Percentiles rank a stretch among this genome's conserved stretches.
phyloP scores from a whole-genome alignment of 208 protist species.

The Acanthamoeba culbertsoni region DNA sequence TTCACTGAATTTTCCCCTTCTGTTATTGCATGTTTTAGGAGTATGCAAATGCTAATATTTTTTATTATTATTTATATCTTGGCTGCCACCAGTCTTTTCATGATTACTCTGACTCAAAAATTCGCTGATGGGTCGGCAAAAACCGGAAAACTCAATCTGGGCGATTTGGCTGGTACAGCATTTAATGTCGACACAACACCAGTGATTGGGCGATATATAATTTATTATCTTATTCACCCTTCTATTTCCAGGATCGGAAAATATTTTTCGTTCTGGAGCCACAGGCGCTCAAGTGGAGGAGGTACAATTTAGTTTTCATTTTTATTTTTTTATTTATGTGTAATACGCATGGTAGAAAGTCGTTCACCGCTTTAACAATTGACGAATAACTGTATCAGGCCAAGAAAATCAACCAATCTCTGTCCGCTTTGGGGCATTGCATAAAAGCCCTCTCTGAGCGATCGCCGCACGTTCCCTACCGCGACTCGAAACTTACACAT shows the following conservation, averaged over 20 bases:
- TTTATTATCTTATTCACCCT: not conserved
- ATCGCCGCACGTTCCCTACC: conserved; percentile 45
- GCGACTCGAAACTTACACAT: conserved; percentile 64
- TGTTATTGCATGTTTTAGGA: too few relatives aligned
- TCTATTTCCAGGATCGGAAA: not conserved
- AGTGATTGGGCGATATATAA: not conserved
- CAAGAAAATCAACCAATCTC: conserved; percentile 32
- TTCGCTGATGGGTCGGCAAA: conserved; percentile 72
- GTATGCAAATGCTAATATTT: too few relatives aligned
- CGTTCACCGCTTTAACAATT: not conserved
- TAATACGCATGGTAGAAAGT: too few relatives aligned
- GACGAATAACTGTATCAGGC: not conserved
- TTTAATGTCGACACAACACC: not conserved
- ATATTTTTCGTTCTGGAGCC: not conserved
- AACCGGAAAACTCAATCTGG: conserved; percentile 88
- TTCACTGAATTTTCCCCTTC: not conserved
- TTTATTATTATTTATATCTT: not conserved
- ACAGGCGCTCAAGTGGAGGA: not conserved
- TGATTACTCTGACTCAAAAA: conserved; percentile 23
- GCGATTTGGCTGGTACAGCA: conserved; percentile 78
- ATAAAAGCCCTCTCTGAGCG: conserved; percentile 27
- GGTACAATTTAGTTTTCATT: not conserved
- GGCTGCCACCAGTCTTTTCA: not conserved
- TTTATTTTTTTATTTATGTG: not conserved
- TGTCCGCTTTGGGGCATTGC: conserved; percentile 31